A percentile compares a stretch with the other conserved stretches of the same genome.
Evolutionary conservation across 2,329 filamentous ascomycete genomes (phyloP).

Genomic region (Peltaster fructicola): DNA sequence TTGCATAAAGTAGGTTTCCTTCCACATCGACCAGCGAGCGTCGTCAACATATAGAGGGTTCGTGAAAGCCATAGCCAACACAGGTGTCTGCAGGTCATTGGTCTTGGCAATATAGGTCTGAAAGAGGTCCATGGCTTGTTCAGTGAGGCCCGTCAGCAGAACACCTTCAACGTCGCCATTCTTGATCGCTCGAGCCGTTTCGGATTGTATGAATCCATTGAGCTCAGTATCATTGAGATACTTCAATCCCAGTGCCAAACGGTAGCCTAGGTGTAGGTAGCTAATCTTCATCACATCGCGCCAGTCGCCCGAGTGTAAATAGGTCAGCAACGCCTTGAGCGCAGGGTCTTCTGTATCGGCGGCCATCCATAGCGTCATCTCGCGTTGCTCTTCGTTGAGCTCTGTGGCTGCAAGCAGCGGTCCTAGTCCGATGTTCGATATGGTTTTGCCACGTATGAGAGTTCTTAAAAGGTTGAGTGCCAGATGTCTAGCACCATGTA

Average conservation of each 20-base stretch:
- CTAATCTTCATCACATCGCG: conserved; percentile 52
- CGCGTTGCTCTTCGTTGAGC: conserved; percentile 40
- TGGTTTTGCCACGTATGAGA: conserved; percentile 49
- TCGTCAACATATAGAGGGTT: conserved; percentile 63
- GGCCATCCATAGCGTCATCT: conserved; percentile 43
- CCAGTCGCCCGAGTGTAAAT: conserved; percentile 65
- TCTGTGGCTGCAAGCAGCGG: conserved; percentile 31
- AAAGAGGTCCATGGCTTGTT: conserved; percentile 55
- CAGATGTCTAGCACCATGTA: conserved; percentile 50
- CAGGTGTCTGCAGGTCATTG: conserved; percentile 62
- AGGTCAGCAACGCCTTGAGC: conserved; percentile 59
- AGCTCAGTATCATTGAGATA: conserved; percentile 45
- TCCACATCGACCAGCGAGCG: conserved; percentile 57
- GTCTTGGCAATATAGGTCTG: conserved; percentile 60
- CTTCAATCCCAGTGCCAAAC: conserved; percentile 52
- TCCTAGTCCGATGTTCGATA: conserved; percentile 34
- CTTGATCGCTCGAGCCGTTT: conserved; percentile 42
- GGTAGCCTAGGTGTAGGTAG: conserved; percentile 56
- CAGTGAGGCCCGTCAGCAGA: conserved; percentile 59
- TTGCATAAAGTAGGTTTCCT: conserved; percentile 55
- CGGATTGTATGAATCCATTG: conserved; percentile 26
- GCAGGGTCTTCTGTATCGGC: conserved; percentile 58
- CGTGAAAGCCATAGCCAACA: conserved; percentile 55
- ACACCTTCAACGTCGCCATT: conserved; percentile 62
- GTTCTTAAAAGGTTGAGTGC: conserved; percentile 54